Conservation (phyloP, 140 eudicot species). For the Ambrosia hybrid region DNA sequence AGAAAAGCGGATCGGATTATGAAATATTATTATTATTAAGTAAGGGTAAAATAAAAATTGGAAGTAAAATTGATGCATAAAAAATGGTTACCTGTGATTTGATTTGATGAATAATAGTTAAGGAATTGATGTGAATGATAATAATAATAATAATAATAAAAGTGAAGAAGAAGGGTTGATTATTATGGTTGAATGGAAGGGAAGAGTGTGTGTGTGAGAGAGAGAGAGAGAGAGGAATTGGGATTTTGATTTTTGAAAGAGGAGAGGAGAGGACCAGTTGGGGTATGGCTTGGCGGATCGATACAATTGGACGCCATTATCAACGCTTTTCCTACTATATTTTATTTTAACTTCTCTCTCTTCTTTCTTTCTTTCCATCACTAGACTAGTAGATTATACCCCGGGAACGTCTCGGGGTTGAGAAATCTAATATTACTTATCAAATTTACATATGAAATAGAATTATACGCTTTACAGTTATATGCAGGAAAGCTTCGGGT, state of each 20-base stretch:
- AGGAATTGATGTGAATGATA: too few species aligned
- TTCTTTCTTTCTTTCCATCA: too few species aligned
- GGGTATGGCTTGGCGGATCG: conserved; percentile 28
- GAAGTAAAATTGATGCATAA: conserved; percentile 21
- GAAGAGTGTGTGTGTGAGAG: conserved; percentile 20
- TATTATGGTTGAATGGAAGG: conserved; percentile 22
- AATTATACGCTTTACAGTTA: too few species aligned
- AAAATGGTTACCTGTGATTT: conserved; percentile 9
- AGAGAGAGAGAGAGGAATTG: background rate
- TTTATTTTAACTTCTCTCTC: too few species aligned
- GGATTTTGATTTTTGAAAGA: conserved; percentile 3
- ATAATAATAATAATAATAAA: background rate
- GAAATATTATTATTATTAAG: too few species aligned
- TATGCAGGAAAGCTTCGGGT: too few species aligned
- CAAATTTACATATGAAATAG: too few species aligned
- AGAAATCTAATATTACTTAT: too few species aligned
- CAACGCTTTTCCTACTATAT: conserved; percentile 27
- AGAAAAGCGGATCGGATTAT: conserved; percentile 15
- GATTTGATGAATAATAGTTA: conserved; percentile 13
- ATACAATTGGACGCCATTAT: conserved; percentile 36
- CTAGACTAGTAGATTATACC: too few species aligned
- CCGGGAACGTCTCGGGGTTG: too few species aligned
- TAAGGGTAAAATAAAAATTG: background rate
- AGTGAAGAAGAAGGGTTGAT: conserved; percentile 13
- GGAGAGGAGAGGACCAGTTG: conserved; percentile 18